phyloP scores from a whole-genome alignment of 129 eudicot species.

The Calendula officinalis region DNA sequence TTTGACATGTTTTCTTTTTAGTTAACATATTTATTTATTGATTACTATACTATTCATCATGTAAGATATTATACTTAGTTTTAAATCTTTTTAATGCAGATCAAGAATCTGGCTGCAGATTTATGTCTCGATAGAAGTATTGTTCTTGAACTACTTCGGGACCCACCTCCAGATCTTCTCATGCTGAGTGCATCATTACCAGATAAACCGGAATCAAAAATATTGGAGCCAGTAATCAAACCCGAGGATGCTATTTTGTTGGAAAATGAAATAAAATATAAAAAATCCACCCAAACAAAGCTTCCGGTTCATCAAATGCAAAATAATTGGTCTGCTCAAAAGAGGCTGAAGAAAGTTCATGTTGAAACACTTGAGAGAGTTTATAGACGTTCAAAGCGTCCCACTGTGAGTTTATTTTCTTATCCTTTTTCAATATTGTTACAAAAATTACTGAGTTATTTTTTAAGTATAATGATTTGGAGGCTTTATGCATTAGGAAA shows the following conservation, averaged over 20 bases:
- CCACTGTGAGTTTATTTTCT: slow-evolving; percentile 67
- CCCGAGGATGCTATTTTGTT: slow-evolving; percentile 36
- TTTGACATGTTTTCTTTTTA: too few relatives aligned
- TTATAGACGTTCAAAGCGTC: slow-evolving; percentile 79
- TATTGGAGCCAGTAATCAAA: slow-evolving; percentile 42
- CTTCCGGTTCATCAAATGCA: slow-evolving; percentile 79
- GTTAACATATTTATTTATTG: too few relatives aligned
- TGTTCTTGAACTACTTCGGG: slow-evolving; percentile 87
- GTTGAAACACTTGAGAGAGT: slow-evolving; percentile 81
- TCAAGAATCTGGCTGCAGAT: slow-evolving; percentile 82
- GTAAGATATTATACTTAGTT: neutral
- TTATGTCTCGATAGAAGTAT: slow-evolving; percentile 85
- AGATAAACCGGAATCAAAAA: slow-evolving; percentile 47
- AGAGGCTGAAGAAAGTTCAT: slow-evolving; percentile 83
- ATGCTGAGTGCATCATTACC: slow-evolving; percentile 89
- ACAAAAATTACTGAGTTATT: too few relatives aligned
- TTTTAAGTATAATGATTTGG: too few relatives aligned
- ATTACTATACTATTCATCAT: too few relatives aligned
- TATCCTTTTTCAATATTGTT: too few relatives aligned
- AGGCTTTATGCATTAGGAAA: too few relatives aligned
- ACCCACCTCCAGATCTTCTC: slow-evolving; percentile 94
- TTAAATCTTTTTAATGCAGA: slow-evolving; percentile 45
- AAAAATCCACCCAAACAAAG: slow-evolving; percentile 25
- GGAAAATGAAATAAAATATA: slow-evolving; percentile 34
- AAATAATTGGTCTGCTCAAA: slow-evolving; percentile 78